Conservation (phyloP, 2,329 filamentous ascomycete genomes). For the Aureobasidium zeae region DNA sequence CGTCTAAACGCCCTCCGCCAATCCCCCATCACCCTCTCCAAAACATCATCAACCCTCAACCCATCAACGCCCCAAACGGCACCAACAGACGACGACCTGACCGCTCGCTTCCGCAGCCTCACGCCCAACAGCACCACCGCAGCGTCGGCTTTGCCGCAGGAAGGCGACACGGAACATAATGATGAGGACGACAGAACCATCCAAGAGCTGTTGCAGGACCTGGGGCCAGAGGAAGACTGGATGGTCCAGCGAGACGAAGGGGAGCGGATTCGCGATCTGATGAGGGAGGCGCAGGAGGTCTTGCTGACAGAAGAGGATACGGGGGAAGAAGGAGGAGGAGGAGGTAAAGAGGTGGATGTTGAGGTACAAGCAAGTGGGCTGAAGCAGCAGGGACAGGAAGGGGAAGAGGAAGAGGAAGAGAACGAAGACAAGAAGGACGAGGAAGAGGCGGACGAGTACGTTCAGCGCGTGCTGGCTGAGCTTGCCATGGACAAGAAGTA, state of each 20-base stretch:
- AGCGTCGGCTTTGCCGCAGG: conserved; percentile 19
- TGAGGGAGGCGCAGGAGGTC: conserved; percentile 34
- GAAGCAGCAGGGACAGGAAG: background rate
- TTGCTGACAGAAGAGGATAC: conserved; percentile 27
- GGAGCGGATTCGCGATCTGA: conserved; percentile 32
- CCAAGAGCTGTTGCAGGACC: conserved; percentile 38
- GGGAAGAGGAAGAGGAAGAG: conserved; percentile 15
- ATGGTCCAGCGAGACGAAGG: conserved; percentile 33
- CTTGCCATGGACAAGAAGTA: conserved; percentile 37
- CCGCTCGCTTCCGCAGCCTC: conserved; percentile 26
- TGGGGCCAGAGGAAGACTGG: conserved; percentile 33
- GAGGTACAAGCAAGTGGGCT: background rate
- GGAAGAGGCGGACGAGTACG: conserved; percentile 38
- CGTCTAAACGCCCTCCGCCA: conserved; percentile 42
- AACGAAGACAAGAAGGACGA: conserved; percentile 26
- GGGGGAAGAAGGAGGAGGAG: conserved; percentile 22
- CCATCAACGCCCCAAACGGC: conserved; percentile 21
- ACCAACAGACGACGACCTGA: conserved; percentile 26
- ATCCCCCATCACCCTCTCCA: conserved; percentile 31
- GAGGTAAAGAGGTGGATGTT: conserved; percentile 21
- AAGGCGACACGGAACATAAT: conserved; percentile 26
- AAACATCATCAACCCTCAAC: conserved; percentile 8
- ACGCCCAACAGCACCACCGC: conserved; percentile 11
- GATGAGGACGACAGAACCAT: conserved; percentile 37
- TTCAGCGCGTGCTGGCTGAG: conserved; percentile 38